Evolutionary conservation across 345 rosid genomes (phyloP), one percentile per base, ranked within the genome.

Genomic region (Salix koriyanagi): DNA sequence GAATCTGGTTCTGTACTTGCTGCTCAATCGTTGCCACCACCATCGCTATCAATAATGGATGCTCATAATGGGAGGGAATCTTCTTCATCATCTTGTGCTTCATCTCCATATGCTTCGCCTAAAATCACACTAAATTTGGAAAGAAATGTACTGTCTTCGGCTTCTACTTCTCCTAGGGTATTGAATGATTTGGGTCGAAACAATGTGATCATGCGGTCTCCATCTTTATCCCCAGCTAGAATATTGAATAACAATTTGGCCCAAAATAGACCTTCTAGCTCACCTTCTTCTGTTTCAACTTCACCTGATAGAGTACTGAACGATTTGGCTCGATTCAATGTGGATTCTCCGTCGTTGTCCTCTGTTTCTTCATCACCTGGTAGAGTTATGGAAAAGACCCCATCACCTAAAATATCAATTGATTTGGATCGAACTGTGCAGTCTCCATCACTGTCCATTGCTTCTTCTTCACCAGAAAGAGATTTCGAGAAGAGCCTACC

Each of bases 391-490:
- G 65, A 52, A 30, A 60, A 56, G 21, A 64, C 72, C 61, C 71
- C 32, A n/a, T 62, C 75, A 13, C 82, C 70, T 2, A 69, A 21
- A 26, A 46, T 26, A 48, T 68, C 69, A 6, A 61, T 54, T 26
- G 64, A 74, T 82, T 69, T 80, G 75, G 81, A 79, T 74, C 82
- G 74, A 79, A 80, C 75, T 80, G 81, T 65, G 77, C 70, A 77
- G 76, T 86, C 91, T 34, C 77, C 90, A 72, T 81, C 84, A 79
- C 75, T 77, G 54, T 80, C 84, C 21, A 81, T 88, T 11, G 83
- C 85, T 39, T 83, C 89, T 19, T 71, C 87, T 34, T 89, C 94
- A 56, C 91, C 97, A 25, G 89, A 74, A 7, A 83, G 86, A 74
- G 78, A 70, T 41, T 64, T 80, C 56, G 32, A 64, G n/a, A 69